phyloP scores from a whole-genome alignment of 2,329 filamentous ascomycete species.

The Bipolaris victoriae region DNA sequence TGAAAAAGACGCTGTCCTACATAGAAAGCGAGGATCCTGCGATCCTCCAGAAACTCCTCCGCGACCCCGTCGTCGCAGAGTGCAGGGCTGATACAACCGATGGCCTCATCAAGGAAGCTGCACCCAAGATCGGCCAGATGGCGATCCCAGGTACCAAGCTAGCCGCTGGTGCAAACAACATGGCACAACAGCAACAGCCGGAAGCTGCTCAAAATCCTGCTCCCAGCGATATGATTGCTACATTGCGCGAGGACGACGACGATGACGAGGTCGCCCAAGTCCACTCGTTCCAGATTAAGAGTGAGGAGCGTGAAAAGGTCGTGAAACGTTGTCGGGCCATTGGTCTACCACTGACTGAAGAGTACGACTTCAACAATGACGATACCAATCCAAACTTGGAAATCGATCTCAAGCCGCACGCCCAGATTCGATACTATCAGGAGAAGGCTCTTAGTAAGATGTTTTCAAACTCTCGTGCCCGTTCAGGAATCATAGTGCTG shows the following conservation, averaged over 20 bases:
- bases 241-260: conserved; percentile 71
- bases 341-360: conserved; percentile 86
- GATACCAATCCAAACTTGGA: conserved; percentile 87
- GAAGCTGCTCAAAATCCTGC: conserved; percentile 35
- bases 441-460: conserved; percentile 98
- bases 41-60: conserved; percentile 84
- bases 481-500: conserved; percentile 95
- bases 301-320: conserved; percentile 81
- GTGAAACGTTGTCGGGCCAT: conserved; percentile 89
- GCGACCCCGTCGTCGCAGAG: conserved; percentile 80
- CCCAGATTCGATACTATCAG: conserved; percentile 91
- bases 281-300: conserved; percentile 89
- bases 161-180: conserved; percentile 82
- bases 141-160: conserved; percentile 95
- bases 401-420: conserved; percentile 88
- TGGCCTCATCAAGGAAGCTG: conserved; percentile 77
- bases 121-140: conserved; percentile 83
- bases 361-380: conserved; percentile 97
- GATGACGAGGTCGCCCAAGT: conserved; percentile 88
- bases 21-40: conserved; percentile 89
- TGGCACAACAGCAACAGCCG: conserved; percentile 51
- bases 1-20: conserved; percentile 94
- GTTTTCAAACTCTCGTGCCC: conserved; percentile 97
- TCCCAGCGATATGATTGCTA: conserved; percentile 69
- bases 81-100: conserved; percentile 76